Evolutionary conservation across 2,329 filamentous ascomycete genomes (phyloP).

Genomic region (Cladosporium colombiae): DNA sequence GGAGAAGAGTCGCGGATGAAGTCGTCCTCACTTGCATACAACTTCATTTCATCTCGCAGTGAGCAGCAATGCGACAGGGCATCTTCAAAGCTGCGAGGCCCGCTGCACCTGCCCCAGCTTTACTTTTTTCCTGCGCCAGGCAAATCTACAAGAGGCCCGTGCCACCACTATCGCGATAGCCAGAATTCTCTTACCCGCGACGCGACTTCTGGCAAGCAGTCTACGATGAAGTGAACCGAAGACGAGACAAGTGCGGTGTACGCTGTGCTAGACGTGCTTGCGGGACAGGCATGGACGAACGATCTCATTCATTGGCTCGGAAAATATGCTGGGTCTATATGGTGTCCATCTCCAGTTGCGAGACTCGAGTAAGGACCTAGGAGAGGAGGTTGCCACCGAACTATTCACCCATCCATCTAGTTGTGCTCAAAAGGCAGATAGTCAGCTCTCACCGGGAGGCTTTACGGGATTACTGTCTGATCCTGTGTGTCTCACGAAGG

Average conservation of each 20-base stretch:
- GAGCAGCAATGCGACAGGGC: constrained; percentile 17
- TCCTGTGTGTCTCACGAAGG: constrained; percentile 50
- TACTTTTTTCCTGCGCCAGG: constrained; percentile 11
- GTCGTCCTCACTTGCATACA: constrained; percentile 21
- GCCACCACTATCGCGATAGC: background rate
- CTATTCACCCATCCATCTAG: background rate
- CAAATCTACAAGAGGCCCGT: background rate
- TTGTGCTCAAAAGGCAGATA: background rate
- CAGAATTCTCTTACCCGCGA: background rate
- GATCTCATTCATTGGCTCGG: background rate
- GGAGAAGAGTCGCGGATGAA: constrained; percentile 14
- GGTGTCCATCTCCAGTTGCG: background rate
- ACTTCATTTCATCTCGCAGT: constrained; percentile 18
- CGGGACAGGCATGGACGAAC: background rate
- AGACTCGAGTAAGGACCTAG: background rate
- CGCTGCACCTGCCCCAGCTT: constrained; percentile 6
- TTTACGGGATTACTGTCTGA: background rate
- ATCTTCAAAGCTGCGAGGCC: constrained; percentile 15
- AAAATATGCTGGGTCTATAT: background rate
- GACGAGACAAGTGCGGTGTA: background rate
- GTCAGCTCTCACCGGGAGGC: background rate
- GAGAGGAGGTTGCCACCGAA: background rate
- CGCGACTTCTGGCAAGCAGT: background rate
- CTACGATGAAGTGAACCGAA: background rate
- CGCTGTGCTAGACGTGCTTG: background rate